These are phyloP conservation scores for Barnettozyma sucrosica DNA, from an alignment of 805 yeast species.

Conservation along the genomic window DNA sequence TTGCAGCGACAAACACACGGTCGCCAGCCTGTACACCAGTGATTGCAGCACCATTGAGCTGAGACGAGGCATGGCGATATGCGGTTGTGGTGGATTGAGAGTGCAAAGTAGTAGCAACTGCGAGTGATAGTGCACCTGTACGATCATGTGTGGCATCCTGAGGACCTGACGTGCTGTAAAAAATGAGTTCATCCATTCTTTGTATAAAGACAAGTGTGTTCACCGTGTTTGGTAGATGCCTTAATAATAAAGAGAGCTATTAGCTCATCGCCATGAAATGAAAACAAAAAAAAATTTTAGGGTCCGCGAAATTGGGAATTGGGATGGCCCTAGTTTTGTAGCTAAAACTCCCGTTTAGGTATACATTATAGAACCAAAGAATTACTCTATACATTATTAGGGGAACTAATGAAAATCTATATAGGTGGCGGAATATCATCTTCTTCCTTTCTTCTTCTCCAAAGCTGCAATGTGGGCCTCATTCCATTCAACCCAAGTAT, in stretches of 20 bases:
- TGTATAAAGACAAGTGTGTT: neutral
- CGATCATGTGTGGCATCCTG: conserved; percentile 34
- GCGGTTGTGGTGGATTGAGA: conserved; percentile 37
- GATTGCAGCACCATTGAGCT: conserved; percentile 43
- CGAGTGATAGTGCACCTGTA: conserved; percentile 38
- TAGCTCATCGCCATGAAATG: neutral
- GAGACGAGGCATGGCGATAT: conserved; percentile 43
- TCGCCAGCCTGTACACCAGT: conserved; percentile 36
- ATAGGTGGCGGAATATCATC: neutral
- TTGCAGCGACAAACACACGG: conserved; percentile 52
- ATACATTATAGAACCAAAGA: neutral
- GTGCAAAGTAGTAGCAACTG: conserved; percentile 36
- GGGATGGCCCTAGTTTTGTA: neutral
- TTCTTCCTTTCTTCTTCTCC: conserved; percentile 63
- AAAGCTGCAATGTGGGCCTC: conserved; percentile 94
- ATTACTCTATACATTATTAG: neutral
- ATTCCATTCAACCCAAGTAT: conserved; percentile 85
- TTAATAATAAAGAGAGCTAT: neutral
- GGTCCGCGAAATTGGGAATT: neutral
- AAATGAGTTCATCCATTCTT: conserved; percentile 45
- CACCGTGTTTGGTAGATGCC: neutral
- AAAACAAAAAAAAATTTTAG: neutral
- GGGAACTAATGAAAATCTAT: neutral
- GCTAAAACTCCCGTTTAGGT: neutral
- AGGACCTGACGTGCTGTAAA: conserved; percentile 39